Conservation (phyloP, 495 filamentous ascomycete species). For the Penicillium flavigenum region DNA sequence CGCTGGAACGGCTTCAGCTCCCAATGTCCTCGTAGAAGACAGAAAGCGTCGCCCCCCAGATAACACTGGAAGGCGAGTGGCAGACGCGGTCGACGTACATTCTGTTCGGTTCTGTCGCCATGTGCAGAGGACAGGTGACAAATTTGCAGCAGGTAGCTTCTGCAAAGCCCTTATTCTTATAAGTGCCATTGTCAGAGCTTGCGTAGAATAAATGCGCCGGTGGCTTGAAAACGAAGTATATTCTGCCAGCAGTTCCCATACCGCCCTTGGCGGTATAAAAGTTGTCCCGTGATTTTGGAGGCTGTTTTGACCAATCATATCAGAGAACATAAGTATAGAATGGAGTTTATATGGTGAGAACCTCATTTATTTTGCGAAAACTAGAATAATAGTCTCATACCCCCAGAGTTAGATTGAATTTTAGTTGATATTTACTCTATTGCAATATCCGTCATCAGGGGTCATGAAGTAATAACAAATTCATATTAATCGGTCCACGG, state of each 20-base stretch:
- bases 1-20: not conserved
- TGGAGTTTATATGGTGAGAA: not conserved
- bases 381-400: not conserved
- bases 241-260: slow-evolving; percentile 18
- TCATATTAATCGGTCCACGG: no score
- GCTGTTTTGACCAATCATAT: not conserved
- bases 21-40: slow-evolving; percentile 16
- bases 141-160: slow-evolving; percentile 15
- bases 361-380: not conserved
- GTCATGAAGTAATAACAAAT: not conserved
- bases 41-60: slow-evolving; percentile 11
- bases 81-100: not conserved
- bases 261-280: slow-evolving; percentile 17
- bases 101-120: slow-evolving; percentile 5
- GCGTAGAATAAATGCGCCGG: slow-evolving; percentile 8
- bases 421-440: not conserved
- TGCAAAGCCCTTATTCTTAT: slow-evolving; percentile 27
- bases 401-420: not conserved
- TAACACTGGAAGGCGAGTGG: not conserved
- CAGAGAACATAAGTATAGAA: not conserved
- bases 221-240: slow-evolving; percentile 21
- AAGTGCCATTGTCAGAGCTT: slow-evolving; percentile 30
- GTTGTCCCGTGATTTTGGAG: slow-evolving; percentile 4
- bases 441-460: not conserved
- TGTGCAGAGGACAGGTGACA: slow-evolving; percentile 4